phyloP scores from a whole-genome alignment of 2,329 filamentous ascomycete genomes.

The Ophiocordyceps australis region DNA sequence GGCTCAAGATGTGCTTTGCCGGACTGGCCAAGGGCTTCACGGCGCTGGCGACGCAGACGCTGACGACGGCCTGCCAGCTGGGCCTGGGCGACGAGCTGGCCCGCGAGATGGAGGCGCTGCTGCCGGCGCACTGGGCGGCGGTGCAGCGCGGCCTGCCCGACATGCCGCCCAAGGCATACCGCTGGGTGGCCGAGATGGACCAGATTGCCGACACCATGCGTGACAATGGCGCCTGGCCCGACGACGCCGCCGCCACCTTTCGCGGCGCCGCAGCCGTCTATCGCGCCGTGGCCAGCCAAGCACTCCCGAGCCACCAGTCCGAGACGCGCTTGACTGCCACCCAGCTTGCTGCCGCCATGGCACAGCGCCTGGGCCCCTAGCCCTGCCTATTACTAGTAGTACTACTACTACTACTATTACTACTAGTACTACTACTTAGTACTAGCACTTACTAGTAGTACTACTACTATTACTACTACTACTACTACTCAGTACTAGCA shows the following conservation, averaged over 20 bases:
- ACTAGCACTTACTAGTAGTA: too few relatives aligned
- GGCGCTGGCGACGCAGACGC: slow-evolving; percentile 51
- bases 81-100: slow-evolving; percentile 43
- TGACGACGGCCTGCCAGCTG: slow-evolving; percentile 46
- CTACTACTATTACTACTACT: too few relatives aligned
- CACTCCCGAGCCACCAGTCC: slow-evolving; percentile 34
- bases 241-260: slow-evolving; percentile 38
- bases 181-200: slow-evolving; percentile 64
- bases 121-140: slow-evolving; percentile 24
- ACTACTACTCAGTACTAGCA: too few relatives aligned
- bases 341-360: slow-evolving; percentile 32
- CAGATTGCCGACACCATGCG: slow-evolving; percentile 52
- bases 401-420: too few relatives aligned
- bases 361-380: slow-evolving; percentile 22
- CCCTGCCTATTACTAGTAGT: too few relatives aligned
- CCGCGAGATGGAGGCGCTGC: slow-evolving; percentile 30
- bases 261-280: slow-evolving; percentile 43
- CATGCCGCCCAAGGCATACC: slow-evolving; percentile 59
- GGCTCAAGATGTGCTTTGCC: slow-evolving; percentile 50
- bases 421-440: too few relatives aligned
- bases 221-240: slow-evolving; percentile 43
- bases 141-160: slow-evolving; percentile 31
- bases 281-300: slow-evolving; percentile 39
- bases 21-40: slow-evolving; percentile 45
- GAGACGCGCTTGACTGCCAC: slow-evolving; percentile 35